phyloP scores from a whole-genome alignment of 2,329 filamentous ascomycete species.

The Pseudocercospora crystallina region DNA sequence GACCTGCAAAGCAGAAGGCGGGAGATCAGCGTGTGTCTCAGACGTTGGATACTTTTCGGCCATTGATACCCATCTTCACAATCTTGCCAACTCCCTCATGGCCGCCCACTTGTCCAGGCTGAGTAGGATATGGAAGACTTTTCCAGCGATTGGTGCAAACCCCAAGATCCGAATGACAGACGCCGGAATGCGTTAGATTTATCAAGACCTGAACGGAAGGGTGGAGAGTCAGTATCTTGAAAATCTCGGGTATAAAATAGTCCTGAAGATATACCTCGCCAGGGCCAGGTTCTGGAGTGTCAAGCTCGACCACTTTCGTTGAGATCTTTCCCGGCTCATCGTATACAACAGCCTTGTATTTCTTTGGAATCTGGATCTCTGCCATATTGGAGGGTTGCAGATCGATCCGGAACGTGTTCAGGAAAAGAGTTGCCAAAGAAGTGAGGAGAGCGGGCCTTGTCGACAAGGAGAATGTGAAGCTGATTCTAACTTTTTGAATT shows the following conservation, averaged over 20 bases:
- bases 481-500: too few species aligned
- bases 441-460: too few species aligned
- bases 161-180: constrained; percentile 64
- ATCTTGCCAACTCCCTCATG: constrained; percentile 56
- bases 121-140: constrained; percentile 49
- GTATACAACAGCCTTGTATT: constrained; percentile 64
- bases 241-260: constrained; percentile 57
- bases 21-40: too few species aligned
- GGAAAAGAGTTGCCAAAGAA: too few species aligned
- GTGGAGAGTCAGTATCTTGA: background rate
- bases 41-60: too few species aligned
- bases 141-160: constrained; percentile 45
- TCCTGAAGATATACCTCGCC: constrained; percentile 51
- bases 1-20: constrained; percentile 39
- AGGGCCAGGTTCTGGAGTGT: constrained; percentile 63
- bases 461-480: too few species aligned
- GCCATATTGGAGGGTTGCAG: constrained; percentile 1
- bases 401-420: too few species aligned
- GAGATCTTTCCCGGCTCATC: constrained; percentile 65
- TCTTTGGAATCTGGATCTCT: constrained; percentile 48
- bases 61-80: too few species aligned
- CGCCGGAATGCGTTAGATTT: constrained; percentile 57
- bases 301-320: constrained; percentile 62
- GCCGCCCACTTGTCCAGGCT: constrained; percentile 64
- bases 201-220: constrained; percentile 7